phyloP scores from a whole-genome alignment of 805 yeast genomes.

The Monosporozyma yasuniensis region DNA sequence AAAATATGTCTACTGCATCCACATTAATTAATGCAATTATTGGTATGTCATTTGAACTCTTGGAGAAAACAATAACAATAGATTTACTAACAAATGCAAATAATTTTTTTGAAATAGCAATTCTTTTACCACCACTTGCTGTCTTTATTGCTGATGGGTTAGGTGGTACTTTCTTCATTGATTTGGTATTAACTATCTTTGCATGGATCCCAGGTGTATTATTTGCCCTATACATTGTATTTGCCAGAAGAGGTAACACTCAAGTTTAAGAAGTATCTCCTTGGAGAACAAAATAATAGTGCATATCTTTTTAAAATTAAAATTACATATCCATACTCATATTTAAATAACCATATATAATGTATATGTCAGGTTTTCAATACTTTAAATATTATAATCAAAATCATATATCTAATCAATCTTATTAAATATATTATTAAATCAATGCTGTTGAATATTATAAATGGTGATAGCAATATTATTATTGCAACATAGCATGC shows the following conservation, averaged over 20 bases:
- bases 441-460: conserved; percentile 1
- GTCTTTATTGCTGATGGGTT: conserved; percentile 61
- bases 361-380: not conserved
- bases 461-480: not conserved
- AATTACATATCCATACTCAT: not conserved
- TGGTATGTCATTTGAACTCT: not conserved
- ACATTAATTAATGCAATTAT: conserved; percentile 2
- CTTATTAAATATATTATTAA: conserved; percentile 1
- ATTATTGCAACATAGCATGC: not conserved
- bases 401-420: not conserved
- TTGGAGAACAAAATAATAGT: not conserved
- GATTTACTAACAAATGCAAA: not conserved
- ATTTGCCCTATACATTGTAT: conserved; percentile 58
- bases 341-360: not conserved
- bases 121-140: conserved; percentile 66
- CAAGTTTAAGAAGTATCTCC: not conserved
- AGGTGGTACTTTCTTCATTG: conserved; percentile 52
- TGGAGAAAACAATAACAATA: no score
- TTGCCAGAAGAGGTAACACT: not conserved
- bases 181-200: conserved; percentile 39
- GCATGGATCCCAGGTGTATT: conserved; percentile 68
- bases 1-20: conserved; percentile 2
- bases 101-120: conserved; percentile 33
- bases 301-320: not conserved
- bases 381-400: not conserved